Evolutionary conservation across 139 green algal genomes (phyloP).

Genomic region (Coelastrella sp.): DNA sequence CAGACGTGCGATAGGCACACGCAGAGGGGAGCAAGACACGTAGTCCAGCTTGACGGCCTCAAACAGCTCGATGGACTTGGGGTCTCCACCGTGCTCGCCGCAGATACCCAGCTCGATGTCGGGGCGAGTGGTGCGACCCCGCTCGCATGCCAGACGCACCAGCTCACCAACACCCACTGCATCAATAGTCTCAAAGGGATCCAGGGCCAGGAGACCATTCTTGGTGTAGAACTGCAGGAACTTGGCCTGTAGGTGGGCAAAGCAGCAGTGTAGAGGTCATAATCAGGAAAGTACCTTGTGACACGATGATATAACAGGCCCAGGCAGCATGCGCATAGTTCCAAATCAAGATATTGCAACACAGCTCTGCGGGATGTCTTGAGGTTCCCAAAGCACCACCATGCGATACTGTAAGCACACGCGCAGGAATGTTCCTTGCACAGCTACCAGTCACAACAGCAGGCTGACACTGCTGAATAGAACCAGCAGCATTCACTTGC

Average conservation of each 20-base stretch:
- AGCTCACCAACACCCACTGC: conserved; percentile 89
- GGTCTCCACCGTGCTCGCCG: conserved; percentile 94
- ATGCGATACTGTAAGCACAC: too few relatives aligned
- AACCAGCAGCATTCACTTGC: too few relatives aligned
- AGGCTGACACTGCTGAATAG: too few relatives aligned
- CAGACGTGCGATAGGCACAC: conserved; percentile 92
- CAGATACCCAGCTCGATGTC: conserved; percentile 90
- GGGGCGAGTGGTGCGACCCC: conserved; percentile 73
- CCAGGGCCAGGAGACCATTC: conserved; percentile 63
- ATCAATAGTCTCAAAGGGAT: conserved; percentile 93
- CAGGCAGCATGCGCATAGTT: too few relatives aligned
- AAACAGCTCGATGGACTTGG: conserved; percentile 85
- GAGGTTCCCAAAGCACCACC: too few relatives aligned
- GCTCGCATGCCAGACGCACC: conserved; percentile 82
- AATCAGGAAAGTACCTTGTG: too few relatives aligned
- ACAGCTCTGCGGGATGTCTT: too few relatives aligned
- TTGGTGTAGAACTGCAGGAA: conserved; percentile 88
- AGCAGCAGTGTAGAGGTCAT: conserved; percentile 84
- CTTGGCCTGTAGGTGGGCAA: conserved; percentile 66
- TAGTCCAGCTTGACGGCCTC: conserved; percentile 83
- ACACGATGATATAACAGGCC: too few relatives aligned
- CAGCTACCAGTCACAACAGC: too few relatives aligned
- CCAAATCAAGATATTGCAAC: too few relatives aligned
- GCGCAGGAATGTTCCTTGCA: too few relatives aligned
- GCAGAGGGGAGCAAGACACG: conserved; percentile 90